phyloP scores from a whole-genome alignment of 23 red algal genomes.

The Chondrus crispus region DNA sequence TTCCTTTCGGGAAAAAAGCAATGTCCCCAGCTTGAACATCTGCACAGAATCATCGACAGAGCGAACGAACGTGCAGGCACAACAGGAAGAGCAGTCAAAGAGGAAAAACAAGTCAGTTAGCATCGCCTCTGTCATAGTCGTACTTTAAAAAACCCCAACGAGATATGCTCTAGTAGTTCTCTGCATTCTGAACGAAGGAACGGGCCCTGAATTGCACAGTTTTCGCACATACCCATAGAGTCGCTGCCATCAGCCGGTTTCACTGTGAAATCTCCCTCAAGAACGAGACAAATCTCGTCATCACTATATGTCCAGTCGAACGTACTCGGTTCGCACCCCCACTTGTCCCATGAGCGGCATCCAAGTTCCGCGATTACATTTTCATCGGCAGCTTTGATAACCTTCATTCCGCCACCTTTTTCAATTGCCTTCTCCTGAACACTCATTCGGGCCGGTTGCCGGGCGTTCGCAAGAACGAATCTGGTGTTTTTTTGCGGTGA shows the following conservation, averaged over 20 bases:
- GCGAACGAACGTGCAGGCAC: not conserved
- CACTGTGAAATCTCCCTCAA: constrained; percentile 36
- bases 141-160: not conserved
- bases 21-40: constrained; percentile 59
- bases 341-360: constrained; percentile 48
- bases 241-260: constrained; percentile 52
- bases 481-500: no score
- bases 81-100: not conserved
- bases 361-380: constrained; percentile 34
- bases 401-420: constrained; percentile 45
- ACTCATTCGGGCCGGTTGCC: not conserved
- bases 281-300: constrained; percentile 37
- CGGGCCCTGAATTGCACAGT: not conserved
- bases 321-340: constrained; percentile 50
- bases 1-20: constrained; percentile 42
- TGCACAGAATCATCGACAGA: not conserved
- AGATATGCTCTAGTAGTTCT: no score
- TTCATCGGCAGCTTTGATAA: constrained; percentile 33
- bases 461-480: no score
- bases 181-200: no score
- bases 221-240: constrained; percentile 29
- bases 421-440: not conserved
- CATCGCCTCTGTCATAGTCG: not conserved
- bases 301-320: constrained; percentile 44
- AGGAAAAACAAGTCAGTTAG: not conserved